Evolutionary conservation across 306 rosid genomes (phyloP).

Genomic region (Dryas drummondii): DNA sequence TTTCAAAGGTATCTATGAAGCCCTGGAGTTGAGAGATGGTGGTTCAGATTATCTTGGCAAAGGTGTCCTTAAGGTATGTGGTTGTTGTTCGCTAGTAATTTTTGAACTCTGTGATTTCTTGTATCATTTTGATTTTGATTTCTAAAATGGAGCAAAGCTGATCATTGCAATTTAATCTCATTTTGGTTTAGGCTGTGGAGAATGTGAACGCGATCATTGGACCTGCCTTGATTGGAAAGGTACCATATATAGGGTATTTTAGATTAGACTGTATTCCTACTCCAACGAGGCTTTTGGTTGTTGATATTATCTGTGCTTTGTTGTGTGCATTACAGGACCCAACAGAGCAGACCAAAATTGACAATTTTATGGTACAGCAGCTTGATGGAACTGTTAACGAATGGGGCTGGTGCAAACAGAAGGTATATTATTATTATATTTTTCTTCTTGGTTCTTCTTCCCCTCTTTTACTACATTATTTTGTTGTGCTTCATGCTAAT

Average conservation of each 20-base stretch:
- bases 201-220: slow-evolving; percentile 64
- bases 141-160: background rate
- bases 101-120: background rate
- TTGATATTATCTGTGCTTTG: background rate
- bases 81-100: background rate
- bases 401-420: slow-evolving; percentile 91
- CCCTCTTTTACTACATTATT: too few relatives aligned
- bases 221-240: slow-evolving; percentile 77
- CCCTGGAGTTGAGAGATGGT: slow-evolving; percentile 84
- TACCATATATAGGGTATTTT: background rate
- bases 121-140: background rate
- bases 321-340: slow-evolving; percentile 46
- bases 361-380: slow-evolving; percentile 71
- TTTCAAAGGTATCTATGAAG: slow-evolving; percentile 62
- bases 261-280: too few relatives aligned
- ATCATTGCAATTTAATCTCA: slow-evolving; percentile 2
- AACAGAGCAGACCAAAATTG: slow-evolving; percentile 61
- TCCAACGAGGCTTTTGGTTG: slow-evolving; percentile 14
- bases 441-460: background rate
- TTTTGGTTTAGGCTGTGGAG: slow-evolving; percentile 53
- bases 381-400: slow-evolving; percentile 83
- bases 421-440: slow-evolving; percentile 34
- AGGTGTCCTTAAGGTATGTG: slow-evolving; percentile 61
- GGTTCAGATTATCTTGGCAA: slow-evolving; percentile 81
- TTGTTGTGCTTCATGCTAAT: background rate